phyloP scores from a whole-genome alignment of 73 alveolate species.

The Paramecium sonneborni region DNA sequence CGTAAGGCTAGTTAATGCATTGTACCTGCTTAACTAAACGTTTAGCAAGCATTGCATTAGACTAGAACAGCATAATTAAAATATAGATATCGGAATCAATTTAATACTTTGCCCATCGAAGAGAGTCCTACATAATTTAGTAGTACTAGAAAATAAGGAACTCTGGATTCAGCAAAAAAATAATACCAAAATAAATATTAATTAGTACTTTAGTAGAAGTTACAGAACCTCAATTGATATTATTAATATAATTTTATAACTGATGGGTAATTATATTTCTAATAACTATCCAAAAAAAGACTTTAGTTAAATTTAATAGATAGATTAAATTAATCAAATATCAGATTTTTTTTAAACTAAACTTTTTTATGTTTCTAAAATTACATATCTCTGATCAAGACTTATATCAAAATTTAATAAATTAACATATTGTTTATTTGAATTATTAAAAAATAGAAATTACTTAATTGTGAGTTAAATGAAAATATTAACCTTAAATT shows the following conservation, averaged over 20 bases:
- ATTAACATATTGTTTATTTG: no score
- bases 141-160: neutral
- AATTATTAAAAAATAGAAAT: no score
- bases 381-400: no score
- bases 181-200: neutral
- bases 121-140: slow-evolving; percentile 23
- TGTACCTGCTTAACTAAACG: neutral
- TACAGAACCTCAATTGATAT: slow-evolving; percentile 6
- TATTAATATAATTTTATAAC: neutral
- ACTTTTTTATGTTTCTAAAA: no score
- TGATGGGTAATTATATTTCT: slow-evolving; percentile 52
- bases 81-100: neutral
- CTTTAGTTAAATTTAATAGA: slow-evolving; percentile 45
- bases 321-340: no score
- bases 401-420: no score
- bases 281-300: slow-evolving; percentile 7
- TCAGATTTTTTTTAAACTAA: no score
- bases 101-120: neutral
- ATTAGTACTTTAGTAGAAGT: slow-evolving; percentile 4
- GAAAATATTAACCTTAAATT: no score
- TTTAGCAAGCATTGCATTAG: neutral
- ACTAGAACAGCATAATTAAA: slow-evolving; percentile 21
- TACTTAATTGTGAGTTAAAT: no score
- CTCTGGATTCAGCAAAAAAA: neutral
- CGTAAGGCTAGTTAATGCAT: slow-evolving; percentile 41